Evolutionary conservation across 164 flowering plant species (phyloP).

Genomic region (Aristolochia californica): DNA sequence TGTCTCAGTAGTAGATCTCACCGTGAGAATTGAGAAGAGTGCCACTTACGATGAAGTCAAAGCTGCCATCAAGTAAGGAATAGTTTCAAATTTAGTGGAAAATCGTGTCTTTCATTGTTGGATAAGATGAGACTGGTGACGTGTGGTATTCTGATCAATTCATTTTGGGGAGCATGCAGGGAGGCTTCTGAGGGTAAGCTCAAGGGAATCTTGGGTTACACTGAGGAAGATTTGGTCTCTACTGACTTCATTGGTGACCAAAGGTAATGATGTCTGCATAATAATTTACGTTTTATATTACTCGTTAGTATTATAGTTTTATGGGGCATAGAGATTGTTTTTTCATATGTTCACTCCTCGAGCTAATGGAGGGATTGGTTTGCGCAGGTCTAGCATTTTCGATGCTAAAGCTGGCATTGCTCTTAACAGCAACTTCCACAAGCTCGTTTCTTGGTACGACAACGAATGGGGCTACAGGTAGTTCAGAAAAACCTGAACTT

Average conservation of each 20-base stretch:
- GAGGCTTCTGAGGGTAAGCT: slow-evolving; percentile 63
- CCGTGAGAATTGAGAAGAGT: slow-evolving; percentile 54
- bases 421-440: slow-evolving; percentile 37
- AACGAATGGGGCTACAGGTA: slow-evolving; percentile 80
- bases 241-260: slow-evolving; percentile 65
- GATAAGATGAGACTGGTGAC: background rate
- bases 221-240: slow-evolving; percentile 64
- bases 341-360: background rate
- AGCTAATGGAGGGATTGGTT: background rate
- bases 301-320: too few species aligned
- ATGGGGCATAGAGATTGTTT: too few species aligned
- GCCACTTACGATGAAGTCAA: slow-evolving; percentile 58
- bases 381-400: slow-evolving; percentile 53
- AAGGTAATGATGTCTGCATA: too few species aligned
- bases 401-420: slow-evolving; percentile 78
- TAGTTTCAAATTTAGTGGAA: too few species aligned
- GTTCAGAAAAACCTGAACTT: background rate
- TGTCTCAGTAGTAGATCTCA: slow-evolving; percentile 74
- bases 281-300: too few species aligned
- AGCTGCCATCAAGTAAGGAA: slow-evolving; percentile 64
- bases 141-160: background rate
- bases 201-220: slow-evolving; percentile 73
- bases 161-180: slow-evolving; percentile 20
- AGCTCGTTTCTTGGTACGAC: slow-evolving; percentile 66
- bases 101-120: too few species aligned